Base-by-base conservation (phyloP, 2,329 filamentous ascomycete species). In the Triangularia setosa region DNA sequence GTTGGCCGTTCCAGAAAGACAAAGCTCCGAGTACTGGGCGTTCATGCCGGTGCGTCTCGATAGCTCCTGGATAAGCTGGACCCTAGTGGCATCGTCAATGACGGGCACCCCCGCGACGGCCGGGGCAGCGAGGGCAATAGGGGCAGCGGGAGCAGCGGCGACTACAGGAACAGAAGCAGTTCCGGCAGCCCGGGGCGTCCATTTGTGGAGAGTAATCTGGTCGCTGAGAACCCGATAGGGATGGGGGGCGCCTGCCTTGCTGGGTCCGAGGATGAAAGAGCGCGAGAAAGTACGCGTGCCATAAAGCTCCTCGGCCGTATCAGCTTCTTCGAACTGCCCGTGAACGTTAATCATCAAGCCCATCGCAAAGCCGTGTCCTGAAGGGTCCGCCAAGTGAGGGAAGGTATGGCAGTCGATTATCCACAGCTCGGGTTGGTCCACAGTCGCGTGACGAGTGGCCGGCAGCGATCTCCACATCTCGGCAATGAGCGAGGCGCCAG, bases 41-140 rank as follows among this genome's bases (percentile, higher is more conserved):
- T 87, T 95, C 87, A 99, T 92, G 64, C 88, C 87, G 1, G 93
- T 97, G 72, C 87, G 87, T 68, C 87, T 87, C 68, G 87, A 89
- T 60, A 97, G 83, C 73, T 95, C 88, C 21, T 87, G 80, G 73
- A 96, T 81, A 78, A 93, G 87, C 68, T 89, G 85, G 70, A 90
- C 85, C 69, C 90, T 85, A 54, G 61, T 58, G 9, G 30, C 58
- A 4, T 69, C 68, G 35, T 69, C 65, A 18, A 64, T 28, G 3
- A 61, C 35, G 9, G 57, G 23, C 12, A 56, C 27, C 48, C 52
- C 65, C 12, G 56, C 35, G 4, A 25, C 24, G 5, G 55, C 56
- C 8, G 60, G 60, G 18, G 55, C 60, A 23, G 48, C 33, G 12
- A 60, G 33, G 25, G 28, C 30, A 8, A 60, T 40, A 4, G 63